Percentiles rank a stretch among this genome's conserved stretches.
These are phyloP conservation scores for Penicillium riverlandense DNA, from an alignment of 495 filamentous ascomycete species.

Conservation along the genomic window DNA sequence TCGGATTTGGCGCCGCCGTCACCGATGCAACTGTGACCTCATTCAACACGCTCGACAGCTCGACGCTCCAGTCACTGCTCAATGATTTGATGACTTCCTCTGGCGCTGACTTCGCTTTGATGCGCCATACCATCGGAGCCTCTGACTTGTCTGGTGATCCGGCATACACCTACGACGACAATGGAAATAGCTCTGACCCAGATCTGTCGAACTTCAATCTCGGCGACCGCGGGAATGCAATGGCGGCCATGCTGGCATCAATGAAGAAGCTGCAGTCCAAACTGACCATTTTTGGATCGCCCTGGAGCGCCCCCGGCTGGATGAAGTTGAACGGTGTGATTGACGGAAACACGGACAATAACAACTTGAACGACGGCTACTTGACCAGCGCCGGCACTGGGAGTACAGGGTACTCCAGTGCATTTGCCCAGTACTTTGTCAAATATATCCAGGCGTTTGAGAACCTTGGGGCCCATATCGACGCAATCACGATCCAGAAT, in stretches of 20 bases:
- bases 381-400: conserved; percentile 13
- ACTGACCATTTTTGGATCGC: conserved; percentile 43
- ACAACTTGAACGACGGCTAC: conserved; percentile 42
- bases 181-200: conserved; percentile 30
- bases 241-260: conserved; percentile 31
- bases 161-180: conserved; percentile 49
- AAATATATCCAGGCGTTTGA: conserved; percentile 49
- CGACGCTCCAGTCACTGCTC: conserved; percentile 32
- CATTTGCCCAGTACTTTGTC: conserved; percentile 48
- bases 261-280: conserved; percentile 24
- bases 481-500: conserved; percentile 52
- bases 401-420: conserved; percentile 27
- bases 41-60: conserved; percentile 35
- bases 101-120: conserved; percentile 42
- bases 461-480: conserved; percentile 33
- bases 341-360: conserved; percentile 38
- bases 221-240: conserved; percentile 42
- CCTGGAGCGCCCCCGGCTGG: conserved; percentile 51
- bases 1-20: conserved; percentile 48
- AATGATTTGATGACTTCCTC: conserved; percentile 38
- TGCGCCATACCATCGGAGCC: conserved; percentile 48
- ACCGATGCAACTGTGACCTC: conserved; percentile 49
- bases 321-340: conserved; percentile 50
- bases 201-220: conserved; percentile 36
- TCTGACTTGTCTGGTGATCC: conserved; percentile 43